A percentile compares a stretch with the other conserved stretches of the same genome.
phyloP scores from a whole-genome alignment of 1,139 yeast genomes.

The Blastobotrys aristatus region DNA sequence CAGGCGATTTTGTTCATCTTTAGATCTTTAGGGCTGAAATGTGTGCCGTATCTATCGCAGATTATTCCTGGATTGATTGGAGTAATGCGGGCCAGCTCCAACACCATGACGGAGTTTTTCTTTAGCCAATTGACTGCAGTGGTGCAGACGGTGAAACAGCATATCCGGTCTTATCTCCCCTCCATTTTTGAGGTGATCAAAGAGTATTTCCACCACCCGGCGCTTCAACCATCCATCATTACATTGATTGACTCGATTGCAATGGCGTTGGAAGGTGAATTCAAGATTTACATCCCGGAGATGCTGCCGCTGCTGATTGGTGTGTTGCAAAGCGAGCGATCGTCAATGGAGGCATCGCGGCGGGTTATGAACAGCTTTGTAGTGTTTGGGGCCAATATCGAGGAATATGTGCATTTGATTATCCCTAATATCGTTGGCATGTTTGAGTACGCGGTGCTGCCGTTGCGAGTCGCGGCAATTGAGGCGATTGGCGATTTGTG shows the following conservation, averaged over 20 bases:
- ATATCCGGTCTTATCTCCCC: slow-evolving; percentile 74
- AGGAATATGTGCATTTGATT: slow-evolving; percentile 80
- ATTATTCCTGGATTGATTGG: slow-evolving; percentile 82
- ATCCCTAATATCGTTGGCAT: slow-evolving; percentile 78
- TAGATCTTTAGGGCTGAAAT: slow-evolving; percentile 79
- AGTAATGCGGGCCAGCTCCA: slow-evolving; percentile 82
- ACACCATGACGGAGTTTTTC: slow-evolving; percentile 77
- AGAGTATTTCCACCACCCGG: slow-evolving; percentile 64
- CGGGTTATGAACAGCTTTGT: slow-evolving; percentile 82
- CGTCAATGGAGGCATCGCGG: slow-evolving; percentile 55
- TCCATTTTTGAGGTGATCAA: slow-evolving; percentile 73
- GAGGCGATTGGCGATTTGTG: slow-evolving; percentile 82
- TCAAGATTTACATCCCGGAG: slow-evolving; percentile 75
- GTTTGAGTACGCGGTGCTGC: slow-evolving; percentile 62
- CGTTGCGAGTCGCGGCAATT: slow-evolving; percentile 68
- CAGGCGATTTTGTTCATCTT: slow-evolving; percentile 90
- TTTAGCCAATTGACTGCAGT: slow-evolving; percentile 83
- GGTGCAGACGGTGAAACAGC: slow-evolving; percentile 80
- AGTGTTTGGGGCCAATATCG: slow-evolving; percentile 83
- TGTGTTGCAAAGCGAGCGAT: slow-evolving; percentile 73
- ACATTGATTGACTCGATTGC: slow-evolving; percentile 81
- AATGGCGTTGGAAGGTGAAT: slow-evolving; percentile 84
- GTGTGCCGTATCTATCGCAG: slow-evolving; percentile 80
- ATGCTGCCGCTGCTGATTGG: slow-evolving; percentile 71
- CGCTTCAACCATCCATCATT: slow-evolving; percentile 73